Percentiles rank a stretch among this genome's conserved stretches.
Conservation (phyloP, 768 basidiomycete species). For the Multifurca ochricompacta region DNA sequence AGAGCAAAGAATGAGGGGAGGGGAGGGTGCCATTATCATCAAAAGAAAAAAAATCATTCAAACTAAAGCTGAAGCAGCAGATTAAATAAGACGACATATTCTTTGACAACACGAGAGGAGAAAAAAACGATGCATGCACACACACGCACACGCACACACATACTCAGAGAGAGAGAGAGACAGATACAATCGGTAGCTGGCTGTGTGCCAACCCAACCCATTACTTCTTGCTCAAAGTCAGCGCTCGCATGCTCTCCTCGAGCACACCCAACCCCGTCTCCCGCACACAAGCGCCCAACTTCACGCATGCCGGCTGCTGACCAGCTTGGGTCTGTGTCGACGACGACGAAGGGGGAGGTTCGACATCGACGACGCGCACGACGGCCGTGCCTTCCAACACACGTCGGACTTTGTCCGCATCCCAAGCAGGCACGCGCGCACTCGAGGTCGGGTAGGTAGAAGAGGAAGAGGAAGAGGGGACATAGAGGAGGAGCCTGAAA, state of each 20-base stretch:
- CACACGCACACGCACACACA: no score
- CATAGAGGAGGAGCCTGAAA: constrained; percentile 49
- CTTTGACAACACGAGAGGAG: no score
- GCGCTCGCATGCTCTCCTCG: constrained; percentile 63
- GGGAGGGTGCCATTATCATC: no score
- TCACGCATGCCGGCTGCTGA: constrained; percentile 8
- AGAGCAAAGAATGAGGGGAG: no score
- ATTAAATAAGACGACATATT: no score
- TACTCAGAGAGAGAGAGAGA: not conserved
- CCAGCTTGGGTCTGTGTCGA: not conserved
- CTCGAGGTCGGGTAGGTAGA: not conserved
- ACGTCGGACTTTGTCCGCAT: constrained; percentile 72
- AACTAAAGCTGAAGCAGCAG: no score
- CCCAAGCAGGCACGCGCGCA: constrained; percentile 28
- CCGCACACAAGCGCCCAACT: constrained; percentile 11
- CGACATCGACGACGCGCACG: constrained; percentile 70
- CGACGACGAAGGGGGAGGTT: constrained; percentile 31
- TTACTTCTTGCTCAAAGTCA: constrained; percentile 48
- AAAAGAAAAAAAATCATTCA: no score
- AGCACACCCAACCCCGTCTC: constrained; percentile 25
- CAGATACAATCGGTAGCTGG: not conserved
- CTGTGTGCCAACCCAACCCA: not conserved
- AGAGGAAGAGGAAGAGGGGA: constrained; percentile 20
- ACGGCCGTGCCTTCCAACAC: constrained; percentile 82
- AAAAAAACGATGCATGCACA: no score